Evolutionary conservation across 1,139 yeast species (phyloP).

Genomic region (Hemisphaericaspora xylanilytica): DNA sequence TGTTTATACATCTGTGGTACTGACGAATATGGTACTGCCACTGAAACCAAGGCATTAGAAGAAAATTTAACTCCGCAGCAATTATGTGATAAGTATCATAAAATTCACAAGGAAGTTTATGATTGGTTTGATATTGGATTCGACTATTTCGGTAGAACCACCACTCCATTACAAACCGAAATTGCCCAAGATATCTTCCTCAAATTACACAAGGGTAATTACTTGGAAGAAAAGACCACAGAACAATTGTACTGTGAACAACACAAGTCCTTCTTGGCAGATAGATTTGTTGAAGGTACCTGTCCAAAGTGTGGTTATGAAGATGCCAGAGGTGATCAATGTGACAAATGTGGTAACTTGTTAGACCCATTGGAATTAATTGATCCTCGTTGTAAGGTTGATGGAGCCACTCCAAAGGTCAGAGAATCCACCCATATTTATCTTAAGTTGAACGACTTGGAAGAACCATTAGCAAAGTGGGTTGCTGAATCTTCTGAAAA

Average conservation of each 20-base stretch:
- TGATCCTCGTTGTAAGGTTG: slow-evolving; percentile 93
- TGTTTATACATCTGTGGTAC: slow-evolving; percentile 91
- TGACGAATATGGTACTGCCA: slow-evolving; percentile 99
- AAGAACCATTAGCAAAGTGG: slow-evolving; percentile 74
- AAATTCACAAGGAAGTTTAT: slow-evolving; percentile 82
- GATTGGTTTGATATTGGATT: slow-evolving; percentile 96
- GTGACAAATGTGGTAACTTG: slow-evolving; percentile 92
- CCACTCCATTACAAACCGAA: slow-evolving; percentile 87
- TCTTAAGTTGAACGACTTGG: slow-evolving; percentile 78
- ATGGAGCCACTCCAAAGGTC: slow-evolving; percentile 74
- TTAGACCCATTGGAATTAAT: slow-evolving; percentile 91
- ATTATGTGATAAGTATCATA: slow-evolving; percentile 86
- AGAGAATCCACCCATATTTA: slow-evolving; percentile 84
- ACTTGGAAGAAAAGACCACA: slow-evolving; percentile 80
- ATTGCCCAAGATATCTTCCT: slow-evolving; percentile 92
- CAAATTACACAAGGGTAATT: slow-evolving; percentile 71
- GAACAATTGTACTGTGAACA: slow-evolving; percentile 88
- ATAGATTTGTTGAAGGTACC: slow-evolving; percentile 94
- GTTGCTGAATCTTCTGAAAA: slow-evolving; percentile 59
- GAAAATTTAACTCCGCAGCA: slow-evolving; percentile 85
- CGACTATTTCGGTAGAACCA: slow-evolving; percentile 94
- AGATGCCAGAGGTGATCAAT: slow-evolving; percentile 99
- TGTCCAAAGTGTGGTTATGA: slow-evolving; percentile 94
- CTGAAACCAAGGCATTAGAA: slow-evolving; percentile 96
- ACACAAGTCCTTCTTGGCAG: slow-evolving; percentile 91